Conservation (phyloP, 2,329 filamentous ascomycete genomes). For the Trichoderma cornu-damae region DNA sequence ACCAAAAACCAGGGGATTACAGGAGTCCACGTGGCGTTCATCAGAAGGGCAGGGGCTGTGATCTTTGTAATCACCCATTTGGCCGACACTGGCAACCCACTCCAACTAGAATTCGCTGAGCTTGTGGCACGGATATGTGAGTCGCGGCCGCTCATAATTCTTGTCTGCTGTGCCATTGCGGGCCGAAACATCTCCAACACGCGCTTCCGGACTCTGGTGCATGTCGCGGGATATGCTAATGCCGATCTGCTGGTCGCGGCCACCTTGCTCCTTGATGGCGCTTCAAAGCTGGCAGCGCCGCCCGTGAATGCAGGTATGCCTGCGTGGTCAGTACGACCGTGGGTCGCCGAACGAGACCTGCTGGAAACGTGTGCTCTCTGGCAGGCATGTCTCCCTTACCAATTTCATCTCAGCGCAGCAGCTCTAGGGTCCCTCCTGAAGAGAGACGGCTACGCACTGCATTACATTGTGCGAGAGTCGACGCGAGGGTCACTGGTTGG, state of each 20-base stretch:
- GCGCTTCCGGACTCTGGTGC: conserved; percentile 49
- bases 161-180: conserved; percentile 46
- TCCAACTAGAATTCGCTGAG: conserved; percentile 50
- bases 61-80: conserved; percentile 56
- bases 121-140: conserved; percentile 41
- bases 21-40: conserved; percentile 56
- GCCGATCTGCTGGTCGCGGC: conserved; percentile 47
- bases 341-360: conserved; percentile 38
- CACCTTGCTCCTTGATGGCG: conserved; percentile 46
- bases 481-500: conserved; percentile 41
- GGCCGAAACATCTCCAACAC: conserved; percentile 37
- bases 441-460: conserved; percentile 52
- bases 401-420: conserved; percentile 42
- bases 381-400: conserved; percentile 38
- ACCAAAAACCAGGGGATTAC: conserved; percentile 59
- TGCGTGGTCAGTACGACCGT: conserved; percentile 41
- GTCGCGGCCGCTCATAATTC: conserved; percentile 46
- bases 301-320: conserved; percentile 19
- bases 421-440: conserved; percentile 44
- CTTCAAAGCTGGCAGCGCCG: conserved; percentile 9
- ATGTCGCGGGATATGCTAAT: conserved; percentile 45
- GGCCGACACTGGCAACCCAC: conserved; percentile 42
- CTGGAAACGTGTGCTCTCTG: conserved; percentile 43
- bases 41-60: conserved; percentile 54
- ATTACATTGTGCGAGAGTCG: conserved; percentile 51